Percentiles rank a stretch among this genome's conserved stretches.
phyloP scores from a whole-genome alignment of 164 flowering plant species.

The Magnolia kwangsiensis region DNA sequence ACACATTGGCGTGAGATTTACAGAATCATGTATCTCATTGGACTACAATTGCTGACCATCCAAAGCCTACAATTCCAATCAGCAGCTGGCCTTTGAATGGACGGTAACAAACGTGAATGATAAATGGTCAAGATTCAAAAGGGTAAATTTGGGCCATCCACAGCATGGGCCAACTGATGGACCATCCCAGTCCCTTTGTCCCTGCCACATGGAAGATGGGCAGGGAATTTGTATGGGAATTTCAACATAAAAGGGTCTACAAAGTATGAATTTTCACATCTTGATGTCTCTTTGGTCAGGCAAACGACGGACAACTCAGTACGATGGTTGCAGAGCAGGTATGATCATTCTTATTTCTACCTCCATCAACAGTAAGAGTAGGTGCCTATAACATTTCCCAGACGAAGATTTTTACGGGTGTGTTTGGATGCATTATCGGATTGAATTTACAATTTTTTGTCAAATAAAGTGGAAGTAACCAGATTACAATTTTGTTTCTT shows the following conservation, averaged over 20 bases:
- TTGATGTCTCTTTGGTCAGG: conserved; percentile 39
- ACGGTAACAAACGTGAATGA: background rate
- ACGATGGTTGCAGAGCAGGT: conserved; percentile 99
- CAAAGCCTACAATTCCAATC: background rate
- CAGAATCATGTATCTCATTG: no score
- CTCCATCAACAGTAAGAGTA: background rate
- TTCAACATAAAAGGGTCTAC: background rate
- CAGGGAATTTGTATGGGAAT: no score
- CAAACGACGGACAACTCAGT: conserved; percentile 98
- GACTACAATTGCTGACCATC: no score
- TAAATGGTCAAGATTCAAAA: background rate
- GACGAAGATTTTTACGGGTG: no score
- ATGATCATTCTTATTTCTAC: background rate
- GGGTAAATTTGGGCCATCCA: background rate
- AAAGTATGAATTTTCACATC: background rate
- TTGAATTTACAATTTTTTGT: no score
- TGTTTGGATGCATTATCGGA: no score
- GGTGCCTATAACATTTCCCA: no score
- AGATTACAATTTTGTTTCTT: no score
- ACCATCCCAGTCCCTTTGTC: background rate
- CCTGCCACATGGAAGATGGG: no score
- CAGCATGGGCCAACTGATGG: background rate
- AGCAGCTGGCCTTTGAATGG: background rate
- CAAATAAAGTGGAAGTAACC: no score
- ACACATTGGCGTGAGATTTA: no score